A percentile compares a stretch with the other conserved stretches of the same genome.
Evolutionary conservation across 768 basidiomycete genomes (phyloP).

Genomic region (Phylloporus sp.): DNA sequence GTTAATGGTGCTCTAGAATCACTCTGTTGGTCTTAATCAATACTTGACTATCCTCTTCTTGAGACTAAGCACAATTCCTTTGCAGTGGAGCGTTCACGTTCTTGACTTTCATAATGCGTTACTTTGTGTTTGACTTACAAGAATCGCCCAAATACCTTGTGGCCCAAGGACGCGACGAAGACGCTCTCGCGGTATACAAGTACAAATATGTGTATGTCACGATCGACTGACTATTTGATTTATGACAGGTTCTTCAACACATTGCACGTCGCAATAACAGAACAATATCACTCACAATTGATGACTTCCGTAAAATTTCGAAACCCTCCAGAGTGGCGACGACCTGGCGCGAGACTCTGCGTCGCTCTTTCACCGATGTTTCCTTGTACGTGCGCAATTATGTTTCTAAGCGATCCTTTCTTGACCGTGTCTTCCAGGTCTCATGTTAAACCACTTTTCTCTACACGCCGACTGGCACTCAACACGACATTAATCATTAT

Average conservation of each 20-base stretch:
- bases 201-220: neutral
- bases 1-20: conserved; percentile 26
- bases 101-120: conserved; percentile 51
- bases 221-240: neutral
- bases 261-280: conserved; percentile 48
- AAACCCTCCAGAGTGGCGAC: conserved; percentile 9
- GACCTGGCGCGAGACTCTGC: conserved; percentile 23
- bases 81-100: conserved; percentile 46
- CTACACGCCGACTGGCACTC: conserved; percentile 38
- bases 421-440: conserved; percentile 28
- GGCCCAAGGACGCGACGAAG: conserved; percentile 51
- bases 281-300: conserved; percentile 42
- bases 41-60: neutral
- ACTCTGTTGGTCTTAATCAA: conserved; percentile 34
- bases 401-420: neutral
- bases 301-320: conserved; percentile 37
- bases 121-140: conserved; percentile 54
- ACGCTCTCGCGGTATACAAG: conserved; percentile 43
- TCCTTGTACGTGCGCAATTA: conserved; percentile 34
- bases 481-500: conserved; percentile 48
- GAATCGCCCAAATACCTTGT: conserved; percentile 63
- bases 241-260: conserved; percentile 42
- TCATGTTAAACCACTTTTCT: conserved; percentile 49
- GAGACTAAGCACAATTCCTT: neutral
- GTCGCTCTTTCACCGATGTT: conserved; percentile 35